Evolutionary conservation across 768 basidiomycete species (phyloP).

Genomic region (Tulasnella sp.): DNA sequence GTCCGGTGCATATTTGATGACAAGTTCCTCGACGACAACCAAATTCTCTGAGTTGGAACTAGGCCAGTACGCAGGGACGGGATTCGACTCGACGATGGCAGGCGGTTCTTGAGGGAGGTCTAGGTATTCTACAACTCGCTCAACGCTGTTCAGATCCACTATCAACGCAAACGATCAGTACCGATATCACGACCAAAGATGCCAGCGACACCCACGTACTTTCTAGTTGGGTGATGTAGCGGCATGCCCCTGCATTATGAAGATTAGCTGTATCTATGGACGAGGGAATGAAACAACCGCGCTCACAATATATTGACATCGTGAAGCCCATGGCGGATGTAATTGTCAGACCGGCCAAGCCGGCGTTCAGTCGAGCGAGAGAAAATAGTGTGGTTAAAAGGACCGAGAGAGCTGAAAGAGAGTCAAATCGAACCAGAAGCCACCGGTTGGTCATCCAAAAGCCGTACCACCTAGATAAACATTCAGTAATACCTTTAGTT

Average conservation of each 20-base stretch:
- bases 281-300: not conserved
- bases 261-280: not conserved
- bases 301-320: slow-evolving; percentile 24
- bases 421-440: slow-evolving; percentile 75
- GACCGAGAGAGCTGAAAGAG: slow-evolving; percentile 60
- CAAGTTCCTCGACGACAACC: slow-evolving; percentile 60
- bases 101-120: slow-evolving; percentile 82
- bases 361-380: slow-evolving; percentile 37
- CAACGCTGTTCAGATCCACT: slow-evolving; percentile 50
- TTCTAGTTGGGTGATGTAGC: slow-evolving; percentile 47
- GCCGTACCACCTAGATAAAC: slow-evolving; percentile 24
- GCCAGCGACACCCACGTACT: slow-evolving; percentile 35
- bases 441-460: slow-evolving; percentile 89
- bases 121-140: slow-evolving; percentile 85
- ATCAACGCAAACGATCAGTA: not conserved
- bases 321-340: slow-evolving; percentile 61
- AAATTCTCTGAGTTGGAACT: slow-evolving; percentile 50
- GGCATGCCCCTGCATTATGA: slow-evolving; percentile 31
- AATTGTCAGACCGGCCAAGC: slow-evolving; percentile 46
- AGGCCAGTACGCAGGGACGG: slow-evolving; percentile 90
- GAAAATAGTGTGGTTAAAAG: slow-evolving; percentile 68
- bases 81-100: slow-evolving; percentile 54
- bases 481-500: not conserved
- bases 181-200: not conserved
- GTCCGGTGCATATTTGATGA: slow-evolving; percentile 37